Evolutionary conservation across 192 early-diverging fungal genomes (phyloP).

Genomic region (Mortierella claussenii): DNA sequence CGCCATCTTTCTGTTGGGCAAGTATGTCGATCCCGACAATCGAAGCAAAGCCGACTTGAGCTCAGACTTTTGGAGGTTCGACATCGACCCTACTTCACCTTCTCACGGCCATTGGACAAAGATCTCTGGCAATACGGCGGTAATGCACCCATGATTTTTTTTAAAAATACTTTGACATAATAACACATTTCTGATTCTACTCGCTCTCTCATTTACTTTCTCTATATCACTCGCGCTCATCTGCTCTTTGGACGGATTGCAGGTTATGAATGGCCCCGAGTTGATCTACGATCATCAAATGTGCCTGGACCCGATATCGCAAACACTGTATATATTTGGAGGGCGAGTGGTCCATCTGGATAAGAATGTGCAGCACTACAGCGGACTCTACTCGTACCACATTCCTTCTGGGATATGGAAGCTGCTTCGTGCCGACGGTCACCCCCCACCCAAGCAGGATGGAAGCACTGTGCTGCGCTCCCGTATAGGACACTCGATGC

Average conservation of each 20-base stretch:
- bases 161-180: neutral
- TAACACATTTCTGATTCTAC: no score
- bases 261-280: slow-evolving; percentile 85
- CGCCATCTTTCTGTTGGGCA: slow-evolving; percentile 87
- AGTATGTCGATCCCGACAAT: slow-evolving; percentile 84
- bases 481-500: slow-evolving; percentile 92
- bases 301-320: slow-evolving; percentile 78
- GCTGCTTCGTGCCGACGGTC: slow-evolving; percentile 74
- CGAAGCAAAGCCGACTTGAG: slow-evolving; percentile 74
- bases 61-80: slow-evolving; percentile 92
- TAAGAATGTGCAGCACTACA: slow-evolving; percentile 75
- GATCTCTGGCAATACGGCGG: slow-evolving; percentile 82
- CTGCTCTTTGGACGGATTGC: neutral
- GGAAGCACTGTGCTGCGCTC: slow-evolving; percentile 70
- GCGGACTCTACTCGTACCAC: slow-evolving; percentile 89
- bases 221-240: neutral
- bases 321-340: slow-evolving; percentile 91
- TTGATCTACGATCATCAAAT: slow-evolving; percentile 96
- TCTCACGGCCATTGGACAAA: slow-evolving; percentile 70
- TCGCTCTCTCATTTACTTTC: neutral
- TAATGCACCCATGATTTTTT: neutral
- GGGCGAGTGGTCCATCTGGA: slow-evolving; percentile 80
- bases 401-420: slow-evolving; percentile 77
- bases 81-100: slow-evolving; percentile 63
- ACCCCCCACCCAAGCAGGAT: slow-evolving; percentile 56